Conservation (phyloP, 306 rosid genomes). For the Glycine tomentella region DNA sequence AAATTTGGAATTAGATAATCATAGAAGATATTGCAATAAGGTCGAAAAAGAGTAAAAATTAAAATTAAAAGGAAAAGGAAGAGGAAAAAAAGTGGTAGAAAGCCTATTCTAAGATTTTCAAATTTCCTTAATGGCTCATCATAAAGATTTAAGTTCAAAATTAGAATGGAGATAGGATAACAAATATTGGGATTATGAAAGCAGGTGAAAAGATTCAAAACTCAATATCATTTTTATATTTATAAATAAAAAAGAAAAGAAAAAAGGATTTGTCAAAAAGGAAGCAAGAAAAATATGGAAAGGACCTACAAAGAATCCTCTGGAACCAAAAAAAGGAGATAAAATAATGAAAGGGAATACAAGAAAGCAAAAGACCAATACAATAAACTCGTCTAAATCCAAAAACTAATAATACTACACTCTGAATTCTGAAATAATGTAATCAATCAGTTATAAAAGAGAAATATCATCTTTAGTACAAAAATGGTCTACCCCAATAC, state of each 20-base stretch:
- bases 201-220: slow-evolving; percentile 16
- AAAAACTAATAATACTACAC: not conserved
- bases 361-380: not conserved
- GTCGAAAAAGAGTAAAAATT: no score
- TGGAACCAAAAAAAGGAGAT: not conserved
- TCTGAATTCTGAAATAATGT: slow-evolving; percentile 2
- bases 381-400: not conserved
- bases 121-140: no score
- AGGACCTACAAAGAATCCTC: slow-evolving; percentile 4
- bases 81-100: no score
- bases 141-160: no score
- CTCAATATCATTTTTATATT: not conserved
- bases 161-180: no score
- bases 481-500: slow-evolving; percentile 22
- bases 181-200: not conserved
- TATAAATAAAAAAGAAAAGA: not conserved
- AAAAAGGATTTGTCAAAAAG: not conserved
- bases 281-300: slow-evolving; percentile 4
- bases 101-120: no score
- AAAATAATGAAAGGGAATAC: slow-evolving; percentile 16
- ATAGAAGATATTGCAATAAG: no score
- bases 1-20: no score
- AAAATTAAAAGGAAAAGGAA: no score
- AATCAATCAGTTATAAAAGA: slow-evolving; percentile 11
- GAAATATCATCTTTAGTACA: not conserved